phyloP scores from a whole-genome alignment of 805 yeast genomes.

The Hanseniaspora valbyensis region DNA sequence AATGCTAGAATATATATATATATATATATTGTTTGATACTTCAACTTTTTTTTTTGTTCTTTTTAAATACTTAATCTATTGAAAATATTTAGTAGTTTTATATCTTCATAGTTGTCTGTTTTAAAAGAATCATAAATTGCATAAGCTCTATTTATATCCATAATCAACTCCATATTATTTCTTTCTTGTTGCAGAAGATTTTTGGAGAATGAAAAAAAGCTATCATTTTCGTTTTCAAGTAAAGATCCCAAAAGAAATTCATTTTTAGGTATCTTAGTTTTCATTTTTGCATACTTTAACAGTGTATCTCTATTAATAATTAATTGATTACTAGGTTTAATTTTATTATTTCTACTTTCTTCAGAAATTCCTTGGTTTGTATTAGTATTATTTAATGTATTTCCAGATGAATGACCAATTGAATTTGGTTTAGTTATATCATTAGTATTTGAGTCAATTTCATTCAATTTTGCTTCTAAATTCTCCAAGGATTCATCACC shows the following conservation, averaged over 20 bases:
- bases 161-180: background rate
- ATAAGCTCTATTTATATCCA: background rate
- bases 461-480: background rate
- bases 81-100: no score
- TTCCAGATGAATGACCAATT: no score
- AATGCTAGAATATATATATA: no score
- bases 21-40: no score
- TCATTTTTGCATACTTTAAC: background rate
- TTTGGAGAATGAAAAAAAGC: background rate
- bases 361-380: background rate
- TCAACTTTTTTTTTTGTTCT: no score
- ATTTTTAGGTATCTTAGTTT: conserved; percentile 6
- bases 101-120: background rate
- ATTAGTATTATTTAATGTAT: background rate
- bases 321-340: background rate
- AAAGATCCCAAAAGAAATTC: background rate
- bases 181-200: background rate
- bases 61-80: no score
- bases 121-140: background rate
- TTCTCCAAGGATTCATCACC: no score
- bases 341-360: background rate
- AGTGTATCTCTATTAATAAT: background rate
- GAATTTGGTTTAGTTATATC: background rate
- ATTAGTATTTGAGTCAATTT: background rate
- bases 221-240: background rate